These are phyloP conservation scores for Rhodomyrtus tomentosa DNA, from an alignment of 345 rosid species.

Conservation along the genomic window DNA sequence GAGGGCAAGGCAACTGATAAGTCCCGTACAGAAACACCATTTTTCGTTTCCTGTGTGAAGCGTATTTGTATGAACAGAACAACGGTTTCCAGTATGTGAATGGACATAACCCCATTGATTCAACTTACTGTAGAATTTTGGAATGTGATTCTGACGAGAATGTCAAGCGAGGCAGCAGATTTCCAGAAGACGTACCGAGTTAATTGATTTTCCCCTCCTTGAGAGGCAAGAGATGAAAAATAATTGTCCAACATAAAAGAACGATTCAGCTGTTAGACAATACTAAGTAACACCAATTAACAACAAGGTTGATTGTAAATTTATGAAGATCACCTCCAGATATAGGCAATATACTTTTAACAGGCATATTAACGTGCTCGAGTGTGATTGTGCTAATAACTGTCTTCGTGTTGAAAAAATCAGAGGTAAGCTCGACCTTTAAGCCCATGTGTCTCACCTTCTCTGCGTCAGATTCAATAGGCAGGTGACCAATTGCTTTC, in stretches of 20 bases:
- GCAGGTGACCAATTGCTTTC: not conserved
- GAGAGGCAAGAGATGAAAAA: not conserved
- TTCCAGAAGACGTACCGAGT: not conserved
- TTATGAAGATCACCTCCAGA: not conserved
- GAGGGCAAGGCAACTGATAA: not conserved
- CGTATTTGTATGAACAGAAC: not conserved
- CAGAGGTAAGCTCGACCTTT: not conserved
- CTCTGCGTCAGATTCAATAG: not conserved
- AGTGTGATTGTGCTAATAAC: not conserved
- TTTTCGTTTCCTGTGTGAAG: not conserved
- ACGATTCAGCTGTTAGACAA: not conserved
- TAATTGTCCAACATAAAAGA: not conserved
- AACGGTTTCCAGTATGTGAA: not conserved
- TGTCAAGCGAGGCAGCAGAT: not conserved
- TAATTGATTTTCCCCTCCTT: not conserved
- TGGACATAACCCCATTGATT: not conserved
- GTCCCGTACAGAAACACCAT: too few relatives aligned
- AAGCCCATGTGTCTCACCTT: not conserved
- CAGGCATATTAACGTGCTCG: not conserved
- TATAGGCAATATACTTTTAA: not conserved
- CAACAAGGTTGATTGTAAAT: not conserved
- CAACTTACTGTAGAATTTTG: not conserved
- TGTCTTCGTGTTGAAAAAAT: not conserved
- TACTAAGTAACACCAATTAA: not conserved
- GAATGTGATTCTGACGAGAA: not conserved